Base-by-base conservation (phyloP, 129 eudicot species). In the Kitagawia praeruptora region DNA sequence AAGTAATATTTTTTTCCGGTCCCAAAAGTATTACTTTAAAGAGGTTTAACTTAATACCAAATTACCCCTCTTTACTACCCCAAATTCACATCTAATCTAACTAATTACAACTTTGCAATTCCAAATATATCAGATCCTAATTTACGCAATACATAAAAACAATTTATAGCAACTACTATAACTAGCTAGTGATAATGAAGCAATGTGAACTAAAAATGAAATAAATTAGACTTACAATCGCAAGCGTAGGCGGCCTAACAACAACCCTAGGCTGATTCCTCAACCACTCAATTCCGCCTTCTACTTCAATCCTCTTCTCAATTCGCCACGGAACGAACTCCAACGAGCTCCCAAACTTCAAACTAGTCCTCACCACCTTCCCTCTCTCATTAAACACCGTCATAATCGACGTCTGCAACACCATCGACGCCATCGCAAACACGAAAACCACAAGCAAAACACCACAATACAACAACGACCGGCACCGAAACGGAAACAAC, bases 341-440 rank as follows among this genome's bases (percentile, higher is more conserved):
- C 86, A 91, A 82, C n/a, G 93, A 85, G 21, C 89, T 92, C 58
- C 98, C 98, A 19, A 90, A 80, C 85, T 85, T 82, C 91, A 89
- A 84, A 38, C 87, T 89, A 63, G 80, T 85, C 61, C 87, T 75
- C 15, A 85, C 87, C 74, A 72, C 76, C 83, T 89, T 84, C 87
- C 82, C 88, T 77, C 87, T 80, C 81, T 81, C 88, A 37, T 78
- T 46, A 75, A 89, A 84, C 37, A 89, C 90, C 85, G 89, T 77
- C 77, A 84, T 88, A 72, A 93, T 88, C n/a, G 97, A 91, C 89
- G 91, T 94, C 86, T 94, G 98, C 83, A 94, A 42, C 83, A 94
- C 91, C 89, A 94, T 85, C 16, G 97, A 88, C 40, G 91, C 97
- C 54, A 94, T 47, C 15, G 93, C 92, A 66, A 91, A 91, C 7